phyloP scores from a whole-genome alignment of 2,329 filamentous ascomycete species.

The Colletotrichum spinosum region DNA sequence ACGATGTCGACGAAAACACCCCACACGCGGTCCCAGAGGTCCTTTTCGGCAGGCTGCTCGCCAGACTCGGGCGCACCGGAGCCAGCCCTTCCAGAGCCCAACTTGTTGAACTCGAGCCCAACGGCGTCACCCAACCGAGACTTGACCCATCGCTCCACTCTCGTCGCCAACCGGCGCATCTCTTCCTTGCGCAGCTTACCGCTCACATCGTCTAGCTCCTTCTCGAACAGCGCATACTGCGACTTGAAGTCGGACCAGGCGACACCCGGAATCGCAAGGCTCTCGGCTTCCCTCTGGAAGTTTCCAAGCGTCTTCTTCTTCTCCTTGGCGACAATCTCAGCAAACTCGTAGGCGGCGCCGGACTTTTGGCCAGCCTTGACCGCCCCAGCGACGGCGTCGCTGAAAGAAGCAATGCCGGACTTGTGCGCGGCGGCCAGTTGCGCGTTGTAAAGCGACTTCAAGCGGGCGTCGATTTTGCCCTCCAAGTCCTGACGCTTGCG shows the following conservation, averaged over 20 bases:
- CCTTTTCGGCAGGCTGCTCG: constrained; percentile 82
- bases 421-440: constrained; percentile 92
- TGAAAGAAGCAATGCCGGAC: constrained; percentile 84
- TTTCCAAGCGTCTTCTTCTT: constrained; percentile 80
- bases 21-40: constrained; percentile 98
- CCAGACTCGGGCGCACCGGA: constrained; percentile 83
- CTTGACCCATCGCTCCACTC: constrained; percentile 94
- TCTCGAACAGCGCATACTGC: constrained; percentile 83
- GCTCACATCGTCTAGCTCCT: constrained; percentile 92
- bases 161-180: constrained; percentile 90
- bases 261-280: constrained; percentile 81
- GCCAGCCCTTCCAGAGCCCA: constrained; percentile 88
- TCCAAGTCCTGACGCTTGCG: constrained; percentile 89
- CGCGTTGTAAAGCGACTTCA: constrained; percentile 89
- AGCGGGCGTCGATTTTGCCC: constrained; percentile 84
- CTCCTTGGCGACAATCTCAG: constrained; percentile 88
- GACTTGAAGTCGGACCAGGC: constrained; percentile 89
- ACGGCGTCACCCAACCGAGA: constrained; percentile 88
- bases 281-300: constrained; percentile 81
- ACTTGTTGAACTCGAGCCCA: constrained; percentile 94
- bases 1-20: constrained; percentile 85
- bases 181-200: constrained; percentile 89
- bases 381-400: constrained; percentile 84
- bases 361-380: constrained; percentile 96
- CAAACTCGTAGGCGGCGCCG: constrained; percentile 91